Evolutionary conservation across 2,329 filamentous ascomycete species (phyloP).

Genomic region (Diaporthe sp.): DNA sequence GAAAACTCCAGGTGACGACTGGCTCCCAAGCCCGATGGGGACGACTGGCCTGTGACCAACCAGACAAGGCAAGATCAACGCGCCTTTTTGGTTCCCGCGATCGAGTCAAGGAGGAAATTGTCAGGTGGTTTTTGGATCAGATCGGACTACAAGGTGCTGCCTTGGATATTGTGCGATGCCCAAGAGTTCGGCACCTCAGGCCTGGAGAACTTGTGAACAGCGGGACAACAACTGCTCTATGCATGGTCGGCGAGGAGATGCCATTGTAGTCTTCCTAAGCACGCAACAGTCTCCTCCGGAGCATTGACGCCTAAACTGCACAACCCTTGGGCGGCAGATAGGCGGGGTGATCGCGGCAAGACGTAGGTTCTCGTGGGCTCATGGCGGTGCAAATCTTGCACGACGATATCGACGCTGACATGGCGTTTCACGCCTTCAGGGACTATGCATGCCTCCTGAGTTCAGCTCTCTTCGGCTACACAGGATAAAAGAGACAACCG

Average conservation of each 20-base stretch:
- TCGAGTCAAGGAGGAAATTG: not conserved
- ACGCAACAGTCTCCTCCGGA: not conserved
- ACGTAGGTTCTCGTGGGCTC: not conserved
- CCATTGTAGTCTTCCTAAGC: not conserved
- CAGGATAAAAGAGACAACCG: not conserved
- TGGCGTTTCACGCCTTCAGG: slow-evolving; percentile 36
- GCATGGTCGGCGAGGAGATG: not conserved
- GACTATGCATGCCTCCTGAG: slow-evolving; percentile 33
- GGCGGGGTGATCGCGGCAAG: not conserved
- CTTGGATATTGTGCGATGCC: not conserved
- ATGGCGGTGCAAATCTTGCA: slow-evolving; percentile 1
- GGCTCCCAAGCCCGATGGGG: not conserved
- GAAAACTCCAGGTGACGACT: not conserved
- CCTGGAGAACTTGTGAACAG: not conserved
- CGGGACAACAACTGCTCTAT: not conserved
- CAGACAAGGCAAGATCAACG: slow-evolving; percentile 9
- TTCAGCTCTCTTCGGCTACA: slow-evolving; percentile 28
- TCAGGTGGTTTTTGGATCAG: slow-evolving; percentile 5
- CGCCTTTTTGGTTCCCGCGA: slow-evolving; percentile 37
- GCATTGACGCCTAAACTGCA: slow-evolving; percentile 7
- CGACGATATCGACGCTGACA: slow-evolving; percentile 22
- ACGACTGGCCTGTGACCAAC: not conserved
- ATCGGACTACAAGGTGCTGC: slow-evolving; percentile 8
- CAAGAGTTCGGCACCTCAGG: not conserved
- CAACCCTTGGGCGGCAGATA: slow-evolving; percentile 4